phyloP scores from a whole-genome alignment of 1,284 basidiomycete species.

The Naganishia liquefaciens region DNA sequence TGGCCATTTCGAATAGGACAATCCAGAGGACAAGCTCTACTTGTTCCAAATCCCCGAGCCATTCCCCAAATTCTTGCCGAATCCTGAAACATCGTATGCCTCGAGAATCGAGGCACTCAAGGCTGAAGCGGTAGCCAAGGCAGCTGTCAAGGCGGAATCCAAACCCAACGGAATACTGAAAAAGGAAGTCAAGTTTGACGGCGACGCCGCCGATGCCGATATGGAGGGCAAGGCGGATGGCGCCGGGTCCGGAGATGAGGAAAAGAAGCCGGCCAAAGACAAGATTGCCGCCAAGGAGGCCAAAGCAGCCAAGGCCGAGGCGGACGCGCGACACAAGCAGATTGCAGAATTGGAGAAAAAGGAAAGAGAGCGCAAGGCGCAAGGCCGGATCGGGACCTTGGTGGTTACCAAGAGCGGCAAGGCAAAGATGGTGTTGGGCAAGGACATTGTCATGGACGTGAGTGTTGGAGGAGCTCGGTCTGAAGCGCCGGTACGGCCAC shows the following conservation, averaged over 20 bases:
- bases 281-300: slow-evolving; percentile 26
- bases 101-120: slow-evolving; percentile 29
- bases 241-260: slow-evolving; percentile 40
- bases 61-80: slow-evolving; percentile 70
- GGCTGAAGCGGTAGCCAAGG: slow-evolving; percentile 37
- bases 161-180: slow-evolving; percentile 27
- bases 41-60: slow-evolving; percentile 91
- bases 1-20: too few relatives aligned
- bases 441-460: slow-evolving; percentile 79
- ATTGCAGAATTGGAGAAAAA: slow-evolving; percentile 48
- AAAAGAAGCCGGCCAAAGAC: slow-evolving; percentile 33
- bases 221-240: slow-evolving; percentile 37
- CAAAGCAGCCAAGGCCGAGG: slow-evolving; percentile 23
- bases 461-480: slow-evolving; percentile 45
- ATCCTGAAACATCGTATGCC: slow-evolving; percentile 28
- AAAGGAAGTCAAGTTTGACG: slow-evolving; percentile 33
- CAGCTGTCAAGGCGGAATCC: slow-evolving; percentile 28
- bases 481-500: neutral
- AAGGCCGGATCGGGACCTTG: slow-evolving; percentile 77
- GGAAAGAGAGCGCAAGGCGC: slow-evolving; percentile 56
- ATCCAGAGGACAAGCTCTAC: slow-evolving; percentile 69
- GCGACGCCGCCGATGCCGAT: slow-evolving; percentile 22
- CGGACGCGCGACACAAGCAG: slow-evolving; percentile 29
- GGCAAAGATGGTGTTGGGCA: slow-evolving; percentile 79
- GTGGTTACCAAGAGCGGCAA: slow-evolving; percentile 79